Base-by-base conservation (phyloP, 192 early-diverging fungal species). In the Umbelopsis isabellina region DNA sequence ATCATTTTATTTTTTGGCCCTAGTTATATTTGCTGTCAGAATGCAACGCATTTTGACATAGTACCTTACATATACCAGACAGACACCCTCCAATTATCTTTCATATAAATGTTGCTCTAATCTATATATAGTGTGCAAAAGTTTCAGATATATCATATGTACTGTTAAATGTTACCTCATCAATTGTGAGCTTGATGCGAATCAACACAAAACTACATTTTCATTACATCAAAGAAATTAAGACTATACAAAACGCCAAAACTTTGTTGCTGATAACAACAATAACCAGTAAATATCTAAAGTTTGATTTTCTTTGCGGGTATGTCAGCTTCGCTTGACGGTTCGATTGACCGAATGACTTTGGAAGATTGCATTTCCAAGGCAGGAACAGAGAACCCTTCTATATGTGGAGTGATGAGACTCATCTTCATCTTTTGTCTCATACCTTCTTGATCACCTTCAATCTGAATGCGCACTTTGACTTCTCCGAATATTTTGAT, bases 401-500 rank as follows among this genome's bases (percentile, higher is more conserved):
- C 82, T 25, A 89, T 78, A 66, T 67, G 72, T 8, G 88, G 88
- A 46, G 81, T 75, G 21, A 89, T 66, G 27, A 89, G 53, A 21
- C 73, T 72, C 83, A 89, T 84, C 71, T 87, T 84, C 66, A 89
- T 76, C 75, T 87, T 89, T 75, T 89, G 85, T 41, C 86, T 72
- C 85, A 88, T 85, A 52, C 85, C 84, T 3, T 81, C 80, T 46
- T 80, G 82, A 51, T 83, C 87, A 41, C 79, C 84, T 51, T 87
- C 79, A 52, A 89, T 83, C 44, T 79, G 83, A 55, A 95, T 87
- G 47, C 87, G 80, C 6, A 98, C 93, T 47, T 86, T 84, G 12
- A 97, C 90, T 75, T 90, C 90, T 72, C 86, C 79, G 80, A 98
- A 98, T 18, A 97, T 78, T 61, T 87, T 84, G 8, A 97, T 84